Evolutionary conservation across 139 green algal species (phyloP).

Genomic region (Trebouxia sp.): DNA sequence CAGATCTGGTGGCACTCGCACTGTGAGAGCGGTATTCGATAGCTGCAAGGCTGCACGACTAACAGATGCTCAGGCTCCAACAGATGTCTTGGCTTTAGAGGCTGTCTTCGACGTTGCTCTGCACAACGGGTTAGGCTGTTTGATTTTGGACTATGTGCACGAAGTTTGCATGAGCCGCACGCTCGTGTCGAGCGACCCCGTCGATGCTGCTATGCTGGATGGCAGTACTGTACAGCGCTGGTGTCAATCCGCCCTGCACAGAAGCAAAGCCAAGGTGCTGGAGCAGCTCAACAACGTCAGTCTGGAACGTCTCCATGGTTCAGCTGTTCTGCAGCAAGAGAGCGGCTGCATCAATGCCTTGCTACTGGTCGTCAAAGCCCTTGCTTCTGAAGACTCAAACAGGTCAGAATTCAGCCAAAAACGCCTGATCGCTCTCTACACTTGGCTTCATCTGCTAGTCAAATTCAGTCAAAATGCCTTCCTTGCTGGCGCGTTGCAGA

Average conservation of each 20-base stretch:
- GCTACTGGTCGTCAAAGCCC: background rate
- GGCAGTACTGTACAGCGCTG: constrained; percentile 56
- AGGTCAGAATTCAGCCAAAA: too few relatives aligned
- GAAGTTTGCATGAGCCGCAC: constrained; percentile 45
- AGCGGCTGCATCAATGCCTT: background rate
- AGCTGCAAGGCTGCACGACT: background rate
- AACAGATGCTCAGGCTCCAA: background rate
- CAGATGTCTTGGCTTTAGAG: background rate
- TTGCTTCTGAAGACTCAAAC: too few relatives aligned
- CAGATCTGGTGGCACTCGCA: background rate
- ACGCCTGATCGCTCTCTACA: too few relatives aligned
- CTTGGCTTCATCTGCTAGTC: background rate
- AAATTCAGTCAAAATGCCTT: background rate
- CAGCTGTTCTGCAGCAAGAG: constrained; percentile 24
- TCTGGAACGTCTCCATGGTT: background rate
- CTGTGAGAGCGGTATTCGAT: background rate
- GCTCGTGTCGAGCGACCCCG: constrained; percentile 46
- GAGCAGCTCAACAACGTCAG: constrained; percentile 7
- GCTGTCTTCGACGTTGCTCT: constrained; percentile 49
- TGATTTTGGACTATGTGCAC: constrained; percentile 63
- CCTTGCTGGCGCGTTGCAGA: background rate
- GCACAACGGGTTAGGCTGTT: constrained; percentile 48
- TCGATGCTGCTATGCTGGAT: constrained; percentile 60
- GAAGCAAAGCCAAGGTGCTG: constrained; percentile 23
- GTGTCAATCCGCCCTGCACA: constrained; percentile 33